Conservation (phyloP, 129 eudicot genomes). For the Sambucus nigra region DNA sequence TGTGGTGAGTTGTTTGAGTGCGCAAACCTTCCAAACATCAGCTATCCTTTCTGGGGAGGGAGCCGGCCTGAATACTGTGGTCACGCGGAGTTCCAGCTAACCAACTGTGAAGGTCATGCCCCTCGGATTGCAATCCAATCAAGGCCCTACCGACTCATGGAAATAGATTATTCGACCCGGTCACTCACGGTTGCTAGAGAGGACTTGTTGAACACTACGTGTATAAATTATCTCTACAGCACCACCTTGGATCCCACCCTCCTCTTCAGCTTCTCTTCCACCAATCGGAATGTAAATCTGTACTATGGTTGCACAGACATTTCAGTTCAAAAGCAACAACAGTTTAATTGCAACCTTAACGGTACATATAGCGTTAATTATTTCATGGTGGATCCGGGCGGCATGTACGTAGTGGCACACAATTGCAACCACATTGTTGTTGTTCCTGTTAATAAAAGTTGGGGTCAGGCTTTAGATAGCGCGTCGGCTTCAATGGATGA, state of each 20-base stretch:
- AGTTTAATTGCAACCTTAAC: background rate
- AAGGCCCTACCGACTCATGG: conserved; percentile 1
- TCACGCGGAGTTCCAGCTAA: conserved; percentile 15
- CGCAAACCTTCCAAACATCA: conserved; percentile 6
- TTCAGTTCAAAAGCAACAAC: background rate
- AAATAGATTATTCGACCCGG: background rate
- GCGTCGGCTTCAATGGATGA: background rate
- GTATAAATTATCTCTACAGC: conserved; percentile 1
- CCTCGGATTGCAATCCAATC: background rate
- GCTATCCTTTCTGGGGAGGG: conserved; percentile 18
- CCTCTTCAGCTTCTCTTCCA: background rate
- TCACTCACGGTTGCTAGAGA: conserved; percentile 10
- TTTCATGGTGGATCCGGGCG: background rate
- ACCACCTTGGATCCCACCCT: conserved; percentile 14
- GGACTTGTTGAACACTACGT: conserved; percentile 12
- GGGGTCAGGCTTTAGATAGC: conserved; percentile 1
- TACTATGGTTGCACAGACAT: conserved; percentile 1
- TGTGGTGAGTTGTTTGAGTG: conserved; percentile 9
- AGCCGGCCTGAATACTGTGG: conserved; percentile 17
- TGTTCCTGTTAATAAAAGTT: conserved; percentile 9
- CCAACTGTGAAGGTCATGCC: conserved; percentile 2
- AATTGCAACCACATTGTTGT: background rate
- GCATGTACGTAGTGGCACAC: background rate
- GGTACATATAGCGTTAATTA: background rate
- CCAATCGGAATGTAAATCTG: conserved; percentile 10